Evolutionary conservation across 225 moss, liverwort and hornwort species (phyloP).

Genomic region (Pleurozium schreberi): DNA sequence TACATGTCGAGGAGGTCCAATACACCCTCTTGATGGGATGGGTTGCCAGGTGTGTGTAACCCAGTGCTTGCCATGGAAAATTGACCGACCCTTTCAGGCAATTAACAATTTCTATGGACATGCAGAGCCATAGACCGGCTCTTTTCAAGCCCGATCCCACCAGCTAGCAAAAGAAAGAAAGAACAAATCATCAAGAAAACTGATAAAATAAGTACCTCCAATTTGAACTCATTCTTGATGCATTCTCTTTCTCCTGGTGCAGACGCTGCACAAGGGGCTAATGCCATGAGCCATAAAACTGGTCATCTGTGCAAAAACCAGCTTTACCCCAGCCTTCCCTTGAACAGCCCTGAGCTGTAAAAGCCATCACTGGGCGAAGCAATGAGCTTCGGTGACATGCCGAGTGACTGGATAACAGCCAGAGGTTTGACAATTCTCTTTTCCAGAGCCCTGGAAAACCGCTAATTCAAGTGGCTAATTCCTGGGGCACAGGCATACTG

Average conservation of each 20-base stretch:
- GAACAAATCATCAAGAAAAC: not conserved
- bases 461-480: not conserved
- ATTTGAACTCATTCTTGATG: not conserved
- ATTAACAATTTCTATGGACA: constrained; percentile 10
- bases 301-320: not conserved
- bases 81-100: not conserved
- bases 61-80: constrained; percentile 1
- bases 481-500: not conserved
- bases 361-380: not conserved
- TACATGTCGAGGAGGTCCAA: not conserved
- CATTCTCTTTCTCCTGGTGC: not conserved
- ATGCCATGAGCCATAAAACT: not conserved
- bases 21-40: not conserved
- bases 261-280: not conserved
- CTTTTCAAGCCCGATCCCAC: not conserved
- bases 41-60: constrained; percentile 26
- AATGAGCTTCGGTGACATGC: not conserved
- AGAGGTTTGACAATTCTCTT: not conserved
- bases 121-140: not conserved
- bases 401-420: not conserved
- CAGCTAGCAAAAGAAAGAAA: not conserved
- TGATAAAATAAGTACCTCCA: not conserved
- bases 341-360: not conserved
- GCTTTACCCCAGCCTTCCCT: not conserved
- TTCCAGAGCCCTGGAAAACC: not conserved